These are phyloP conservation scores for Candida tunisiensis DNA, from an alignment of 1,139 yeast species.

Conservation along the genomic window DNA sequence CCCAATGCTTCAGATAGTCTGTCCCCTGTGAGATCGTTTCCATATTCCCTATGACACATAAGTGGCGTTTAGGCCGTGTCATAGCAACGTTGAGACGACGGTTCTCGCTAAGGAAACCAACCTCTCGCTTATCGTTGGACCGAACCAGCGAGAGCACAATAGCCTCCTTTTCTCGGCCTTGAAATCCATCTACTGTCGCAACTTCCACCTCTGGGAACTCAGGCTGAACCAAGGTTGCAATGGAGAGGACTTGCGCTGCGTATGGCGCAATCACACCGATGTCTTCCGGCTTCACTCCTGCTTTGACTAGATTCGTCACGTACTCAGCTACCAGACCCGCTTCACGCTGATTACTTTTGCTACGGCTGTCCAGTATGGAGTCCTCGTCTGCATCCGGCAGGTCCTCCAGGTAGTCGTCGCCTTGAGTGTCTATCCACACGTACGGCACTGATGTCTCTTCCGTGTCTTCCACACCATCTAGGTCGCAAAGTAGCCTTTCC, in stretches of 20 bases:
- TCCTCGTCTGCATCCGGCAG: conserved; percentile 24
- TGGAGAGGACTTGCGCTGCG: conserved; percentile 3
- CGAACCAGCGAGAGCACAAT: conserved; percentile 57
- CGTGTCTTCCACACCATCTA: conserved; percentile 30
- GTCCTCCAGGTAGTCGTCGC: conserved; percentile 49
- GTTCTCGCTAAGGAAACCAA: conserved; percentile 9
- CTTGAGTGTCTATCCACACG: conserved; percentile 87
- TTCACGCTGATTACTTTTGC: conserved; percentile 4
- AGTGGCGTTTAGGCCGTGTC: conserved; percentile 75
- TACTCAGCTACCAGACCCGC: conserved; percentile 3
- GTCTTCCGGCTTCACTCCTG: conserved; percentile 3
- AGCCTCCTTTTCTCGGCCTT: conserved; percentile 63
- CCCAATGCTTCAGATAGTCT: conserved; percentile 49
- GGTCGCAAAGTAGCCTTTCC: conserved; percentile 33
- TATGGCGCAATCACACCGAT: conserved; percentile 8
- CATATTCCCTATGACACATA: conserved; percentile 76
- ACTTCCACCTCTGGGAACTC: neutral
- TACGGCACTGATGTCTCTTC: conserved; percentile 30
- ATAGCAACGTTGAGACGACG: conserved; percentile 71
- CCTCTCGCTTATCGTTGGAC: conserved; percentile 26
- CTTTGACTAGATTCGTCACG: conserved; percentile 1
- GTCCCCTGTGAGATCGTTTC: conserved; percentile 29
- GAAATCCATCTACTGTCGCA: conserved; percentile 13
- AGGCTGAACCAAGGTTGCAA: neutral
- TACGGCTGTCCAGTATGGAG: conserved; percentile 3